Percentiles rank a stretch among this genome's conserved stretches.
Conservation (phyloP, 805 yeast species). For the Torulaspora delbrueckii region DNA sequence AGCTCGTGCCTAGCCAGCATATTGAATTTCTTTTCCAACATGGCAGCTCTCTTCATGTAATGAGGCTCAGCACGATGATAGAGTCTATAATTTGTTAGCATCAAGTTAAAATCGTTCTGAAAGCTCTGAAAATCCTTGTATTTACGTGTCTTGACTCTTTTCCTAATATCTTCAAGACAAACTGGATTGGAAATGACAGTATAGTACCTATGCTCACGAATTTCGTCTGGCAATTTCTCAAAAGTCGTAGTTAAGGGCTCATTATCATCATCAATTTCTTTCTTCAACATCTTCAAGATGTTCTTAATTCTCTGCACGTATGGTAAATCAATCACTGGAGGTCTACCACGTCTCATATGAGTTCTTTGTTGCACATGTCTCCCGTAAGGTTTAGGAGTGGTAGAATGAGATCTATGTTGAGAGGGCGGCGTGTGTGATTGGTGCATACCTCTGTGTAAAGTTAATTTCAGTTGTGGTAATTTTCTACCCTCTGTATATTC, state of each 20-base stretch:
- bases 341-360: slow-evolving; percentile 35
- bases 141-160: slow-evolving; percentile 79
- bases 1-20: slow-evolving; percentile 61
- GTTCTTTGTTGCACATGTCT: slow-evolving; percentile 26
- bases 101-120: slow-evolving; percentile 66
- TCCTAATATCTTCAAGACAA: slow-evolving; percentile 66
- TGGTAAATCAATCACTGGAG: slow-evolving; percentile 35
- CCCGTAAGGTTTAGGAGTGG: slow-evolving; percentile 25
- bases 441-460: slow-evolving; percentile 12
- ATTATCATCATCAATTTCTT: slow-evolving; percentile 52
- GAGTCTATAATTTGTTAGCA: slow-evolving; percentile 68
- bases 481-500: slow-evolving; percentile 15
- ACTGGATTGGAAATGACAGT: slow-evolving; percentile 53
- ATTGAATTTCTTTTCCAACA: slow-evolving; percentile 58
- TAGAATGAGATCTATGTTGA: slow-evolving; percentile 18
- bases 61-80: slow-evolving; percentile 56
- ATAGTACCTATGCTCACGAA: slow-evolving; percentile 44
- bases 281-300: slow-evolving; percentile 74
- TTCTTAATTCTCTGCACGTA: slow-evolving; percentile 89
- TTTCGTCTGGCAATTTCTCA: slow-evolving; percentile 75
- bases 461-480: slow-evolving; percentile 11
- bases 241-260: slow-evolving; percentile 56
- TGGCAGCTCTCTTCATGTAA: slow-evolving; percentile 55
- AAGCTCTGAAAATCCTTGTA: slow-evolving; percentile 73
- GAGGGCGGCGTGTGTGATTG: slow-evolving; percentile 9